phyloP scores from a whole-genome alignment of 495 filamentous ascomycete species.

The Aspergillus affinis region DNA sequence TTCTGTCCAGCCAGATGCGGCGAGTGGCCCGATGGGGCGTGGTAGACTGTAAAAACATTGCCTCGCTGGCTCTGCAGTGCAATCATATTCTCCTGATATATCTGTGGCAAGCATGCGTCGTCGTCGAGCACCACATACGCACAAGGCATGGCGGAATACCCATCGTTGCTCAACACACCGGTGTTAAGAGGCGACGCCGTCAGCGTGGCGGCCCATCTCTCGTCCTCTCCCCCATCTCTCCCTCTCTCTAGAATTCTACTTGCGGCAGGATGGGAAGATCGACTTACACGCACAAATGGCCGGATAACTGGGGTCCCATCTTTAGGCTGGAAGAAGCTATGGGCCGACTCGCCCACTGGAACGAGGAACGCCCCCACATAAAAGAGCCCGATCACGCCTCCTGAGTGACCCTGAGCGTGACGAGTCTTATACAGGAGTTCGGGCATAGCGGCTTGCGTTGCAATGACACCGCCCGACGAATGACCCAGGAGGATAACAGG shows the following conservation, averaged over 20 bases:
- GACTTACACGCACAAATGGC: conserved; percentile 25
- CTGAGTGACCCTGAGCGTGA: conserved; percentile 18
- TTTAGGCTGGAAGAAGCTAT: conserved; percentile 27
- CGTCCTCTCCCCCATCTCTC: conserved; percentile 3
- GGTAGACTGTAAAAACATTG: conserved; percentile 26
- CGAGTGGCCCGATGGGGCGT: conserved; percentile 25
- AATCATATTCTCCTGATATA: conserved; percentile 34
- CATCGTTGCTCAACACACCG: conserved; percentile 29
- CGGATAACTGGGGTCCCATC: conserved; percentile 23
- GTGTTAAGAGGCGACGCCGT: conserved; percentile 32
- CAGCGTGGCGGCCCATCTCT: conserved; percentile 29
- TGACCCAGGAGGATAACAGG: conserved; percentile 29
- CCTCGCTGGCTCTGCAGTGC: conserved; percentile 16
- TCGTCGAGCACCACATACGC: conserved; percentile 34
- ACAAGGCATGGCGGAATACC: conserved; percentile 32
- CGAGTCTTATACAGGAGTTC: conserved; percentile 24
- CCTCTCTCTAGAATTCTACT: no score
- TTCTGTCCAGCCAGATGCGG: conserved; percentile 29
- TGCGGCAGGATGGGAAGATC: background rate
- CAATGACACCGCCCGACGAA: conserved; percentile 37
- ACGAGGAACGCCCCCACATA: conserved; percentile 33
- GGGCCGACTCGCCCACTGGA: conserved; percentile 29
- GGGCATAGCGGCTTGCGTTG: conserved; percentile 30
- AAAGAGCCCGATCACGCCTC: conserved; percentile 38
- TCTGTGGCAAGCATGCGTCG: conserved; percentile 22